phyloP scores from a whole-genome alignment of 2,329 filamentous ascomycete genomes.

The Herpomyces periplanetae region DNA sequence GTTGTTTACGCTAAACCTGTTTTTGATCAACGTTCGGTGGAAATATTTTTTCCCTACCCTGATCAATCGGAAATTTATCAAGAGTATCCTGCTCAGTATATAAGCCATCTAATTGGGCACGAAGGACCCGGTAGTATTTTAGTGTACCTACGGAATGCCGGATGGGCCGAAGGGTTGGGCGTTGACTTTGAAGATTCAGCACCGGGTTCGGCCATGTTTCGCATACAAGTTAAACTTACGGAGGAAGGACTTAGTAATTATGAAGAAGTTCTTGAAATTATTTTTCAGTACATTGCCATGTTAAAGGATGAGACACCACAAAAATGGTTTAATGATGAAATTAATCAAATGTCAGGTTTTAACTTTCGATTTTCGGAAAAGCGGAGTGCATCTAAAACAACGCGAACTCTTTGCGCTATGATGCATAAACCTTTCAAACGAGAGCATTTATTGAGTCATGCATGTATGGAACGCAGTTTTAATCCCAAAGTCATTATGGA shows the following conservation, averaged over 20 bases:
- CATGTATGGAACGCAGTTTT: constrained; percentile 35
- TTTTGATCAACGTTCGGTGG: constrained; percentile 43
- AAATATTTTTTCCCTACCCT: constrained; percentile 43
- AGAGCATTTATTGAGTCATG: constrained; percentile 51
- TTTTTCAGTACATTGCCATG: constrained; percentile 72
- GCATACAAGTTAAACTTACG: constrained; percentile 36
- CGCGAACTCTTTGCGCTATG: constrained; percentile 37
- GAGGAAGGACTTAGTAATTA: constrained; percentile 52
- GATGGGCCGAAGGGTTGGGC: constrained; percentile 52
- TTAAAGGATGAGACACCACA: constrained; percentile 40
- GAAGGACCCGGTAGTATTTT: constrained; percentile 74
- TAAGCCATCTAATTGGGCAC: constrained; percentile 60
- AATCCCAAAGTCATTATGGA: constrained; percentile 33
- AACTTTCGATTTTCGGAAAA: constrained; percentile 89
- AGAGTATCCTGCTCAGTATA: constrained; percentile 43
- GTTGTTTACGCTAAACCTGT: constrained; percentile 67
- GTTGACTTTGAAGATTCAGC: too few relatives aligned
- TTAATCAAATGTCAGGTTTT: constrained; percentile 57
- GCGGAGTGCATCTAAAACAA: constrained; percentile 52
- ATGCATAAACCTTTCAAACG: constrained; percentile 74
- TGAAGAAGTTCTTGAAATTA: constrained; percentile 34
- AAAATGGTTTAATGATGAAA: constrained; percentile 75
- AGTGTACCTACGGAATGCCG: constrained; percentile 54
- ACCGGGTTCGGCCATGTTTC: constrained; percentile 41
- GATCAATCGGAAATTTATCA: constrained; percentile 47